A percentile compares a stretch with the other conserved stretches of the same genome.
phyloP scores from a whole-genome alignment of 495 filamentous ascomycete genomes.

The Penicillium ucsense region DNA sequence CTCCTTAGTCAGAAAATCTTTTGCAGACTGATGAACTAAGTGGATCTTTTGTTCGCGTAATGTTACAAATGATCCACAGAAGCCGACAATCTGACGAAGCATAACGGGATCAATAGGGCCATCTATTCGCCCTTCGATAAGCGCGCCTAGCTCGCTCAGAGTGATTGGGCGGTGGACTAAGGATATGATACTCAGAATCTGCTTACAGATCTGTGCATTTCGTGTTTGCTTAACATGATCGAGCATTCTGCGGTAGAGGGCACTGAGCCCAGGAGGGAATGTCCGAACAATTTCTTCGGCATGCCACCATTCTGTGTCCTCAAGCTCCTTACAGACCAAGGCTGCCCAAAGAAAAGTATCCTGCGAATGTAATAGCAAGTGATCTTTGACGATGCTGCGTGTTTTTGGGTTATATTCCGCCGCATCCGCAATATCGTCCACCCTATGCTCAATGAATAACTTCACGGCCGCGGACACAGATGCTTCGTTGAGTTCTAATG shows the following conservation, averaged over 20 bases:
- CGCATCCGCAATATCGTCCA: conserved; percentile 6
- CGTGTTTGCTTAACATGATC: conserved; percentile 1
- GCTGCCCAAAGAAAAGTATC: conserved; percentile 31
- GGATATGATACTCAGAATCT: conserved; percentile 7
- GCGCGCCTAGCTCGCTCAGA: conserved; percentile 12
- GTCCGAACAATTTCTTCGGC: neutral
- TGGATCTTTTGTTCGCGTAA: conserved; percentile 18
- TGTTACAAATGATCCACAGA: conserved; percentile 13
- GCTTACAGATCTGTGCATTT: conserved; percentile 4
- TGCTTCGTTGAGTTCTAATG: conserved; percentile 16
- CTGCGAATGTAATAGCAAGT: conserved; percentile 12
- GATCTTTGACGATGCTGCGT: conserved; percentile 3
- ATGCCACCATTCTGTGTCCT: neutral
- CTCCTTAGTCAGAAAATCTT: conserved; percentile 30
- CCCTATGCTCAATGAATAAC: conserved; percentile 25
- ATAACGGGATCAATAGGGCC: neutral
- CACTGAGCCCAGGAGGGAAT: conserved; percentile 8
- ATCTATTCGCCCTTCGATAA: conserved; percentile 3
- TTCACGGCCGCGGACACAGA: conserved; percentile 13
- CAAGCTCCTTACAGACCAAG: conserved; percentile 16
- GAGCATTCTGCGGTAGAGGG: conserved; percentile 10
- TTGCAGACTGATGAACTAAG: conserved; percentile 37
- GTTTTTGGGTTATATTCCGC: conserved; percentile 3
- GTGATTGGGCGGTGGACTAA: conserved; percentile 20
- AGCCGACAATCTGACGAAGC: conserved; percentile 8